Conservation (phyloP, 2,329 filamentous ascomycete species). For the Graphilbum sp. region DNA sequence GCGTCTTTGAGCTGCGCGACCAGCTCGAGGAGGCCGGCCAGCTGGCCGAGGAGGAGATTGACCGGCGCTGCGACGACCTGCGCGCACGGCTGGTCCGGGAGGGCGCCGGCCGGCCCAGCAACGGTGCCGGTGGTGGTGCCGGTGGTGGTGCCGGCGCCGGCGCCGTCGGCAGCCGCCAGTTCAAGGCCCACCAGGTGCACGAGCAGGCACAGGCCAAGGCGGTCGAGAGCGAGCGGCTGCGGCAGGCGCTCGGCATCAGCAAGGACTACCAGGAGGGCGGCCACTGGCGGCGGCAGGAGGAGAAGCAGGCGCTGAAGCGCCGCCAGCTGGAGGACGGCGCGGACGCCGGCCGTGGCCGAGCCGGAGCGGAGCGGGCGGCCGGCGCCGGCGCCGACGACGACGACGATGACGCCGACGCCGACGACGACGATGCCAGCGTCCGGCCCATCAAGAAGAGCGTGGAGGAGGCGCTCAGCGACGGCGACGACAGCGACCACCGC, state of each 20-base stretch:
- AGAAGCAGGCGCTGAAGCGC: constrained; percentile 31
- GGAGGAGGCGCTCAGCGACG: background rate
- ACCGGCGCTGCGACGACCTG: constrained; percentile 52
- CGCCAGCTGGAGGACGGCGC: constrained; percentile 12
- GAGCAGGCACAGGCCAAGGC: constrained; percentile 94
- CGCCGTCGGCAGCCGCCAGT: constrained; percentile 24
- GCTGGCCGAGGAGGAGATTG: constrained; percentile 81
- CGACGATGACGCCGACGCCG: background rate
- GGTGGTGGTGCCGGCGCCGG: no score
- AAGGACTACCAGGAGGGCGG: constrained; percentile 73
- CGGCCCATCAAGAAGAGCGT: background rate
- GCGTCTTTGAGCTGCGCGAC: constrained; percentile 81
- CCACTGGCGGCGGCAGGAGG: constrained; percentile 74
- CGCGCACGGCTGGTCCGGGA: constrained; percentile 42
- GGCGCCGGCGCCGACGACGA: background rate
- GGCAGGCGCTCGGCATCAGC: constrained; percentile 74
- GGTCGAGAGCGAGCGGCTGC: constrained; percentile 77
- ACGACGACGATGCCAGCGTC: background rate
- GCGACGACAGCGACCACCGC: background rate
- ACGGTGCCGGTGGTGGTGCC: constrained; percentile 14
- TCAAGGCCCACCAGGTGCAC: constrained; percentile 91
- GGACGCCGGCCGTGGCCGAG: background rate
- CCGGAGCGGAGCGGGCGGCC: background rate
- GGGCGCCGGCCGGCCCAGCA: constrained; percentile 14
- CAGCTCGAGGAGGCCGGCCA: constrained; percentile 81